Base-by-base conservation (phyloP, 345 rosid species). In the Eucalyptus sideroxylon region DNA sequence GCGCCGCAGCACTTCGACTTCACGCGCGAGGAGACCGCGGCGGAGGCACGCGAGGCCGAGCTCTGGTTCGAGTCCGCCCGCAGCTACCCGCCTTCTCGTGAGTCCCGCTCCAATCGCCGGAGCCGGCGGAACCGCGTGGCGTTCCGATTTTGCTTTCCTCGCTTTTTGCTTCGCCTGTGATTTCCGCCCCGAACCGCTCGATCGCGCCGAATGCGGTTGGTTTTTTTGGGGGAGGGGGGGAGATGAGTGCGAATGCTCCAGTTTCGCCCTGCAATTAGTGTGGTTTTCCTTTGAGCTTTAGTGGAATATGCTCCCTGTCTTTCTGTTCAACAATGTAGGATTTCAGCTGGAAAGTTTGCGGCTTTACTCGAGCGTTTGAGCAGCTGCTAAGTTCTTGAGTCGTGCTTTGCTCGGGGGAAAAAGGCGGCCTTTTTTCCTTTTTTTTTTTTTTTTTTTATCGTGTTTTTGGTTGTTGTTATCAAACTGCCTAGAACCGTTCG, bases 31-130 rank as follows among this genome's bases (percentile, higher is more conserved):
- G 99, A 98, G 91, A 92, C 92, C 31, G 50, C 45, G 1, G 89
- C 37, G 40, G 99, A 96, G 95, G 97, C 97, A 67, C 90, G 92
- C 77, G 92, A 56, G 44, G 94, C 96, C 5, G 97, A 98, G 91
- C 91, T 90, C 81, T 98, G 99, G 99, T 96, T 98, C 90, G 91
- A 93, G n/a, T 44, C 92, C n/a, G 98, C 98, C 47, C 91, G 89
- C 86, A 95, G 93, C 30, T 95, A 93, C 89, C 97, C 99, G 89
- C 96, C 97, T 6, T 98, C 99, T 90, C 99, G 99, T 98, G 90
- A 96, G 99, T 94, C 30, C 26, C 47, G 12, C 44, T 17, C 10
- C 17, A 9, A 9, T 16, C 31, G 69, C 69, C 69, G 69, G 4
- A 16, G 83, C 27, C 69, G 86, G 77, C 85, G 86, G 86, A 62